These are phyloP conservation scores for Thraustotheca clavata DNA, from an alignment of 352 stramenopile species.

Conservation along the genomic window DNA sequence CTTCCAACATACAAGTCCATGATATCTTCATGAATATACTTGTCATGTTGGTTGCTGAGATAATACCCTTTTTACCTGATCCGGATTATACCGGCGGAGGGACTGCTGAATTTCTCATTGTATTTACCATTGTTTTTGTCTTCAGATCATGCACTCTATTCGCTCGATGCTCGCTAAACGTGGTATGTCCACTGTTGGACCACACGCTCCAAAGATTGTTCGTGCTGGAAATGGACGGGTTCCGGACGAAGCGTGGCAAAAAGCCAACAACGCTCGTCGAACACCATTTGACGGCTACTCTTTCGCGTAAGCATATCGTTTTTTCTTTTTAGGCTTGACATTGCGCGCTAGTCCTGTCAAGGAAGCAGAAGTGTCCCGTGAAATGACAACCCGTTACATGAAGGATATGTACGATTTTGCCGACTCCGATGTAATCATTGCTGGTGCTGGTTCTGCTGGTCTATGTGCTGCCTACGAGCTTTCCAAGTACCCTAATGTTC, in stretches of 20 bases:
- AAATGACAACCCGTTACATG: conserved; percentile 66
- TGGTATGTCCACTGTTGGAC: conserved; percentile 40
- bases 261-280: conserved; percentile 33
- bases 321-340: not conserved
- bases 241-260: conserved; percentile 40
- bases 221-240: conserved; percentile 34
- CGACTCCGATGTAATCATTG: conserved; percentile 58
- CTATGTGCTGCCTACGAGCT: conserved; percentile 52
- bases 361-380: conserved; percentile 51
- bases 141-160: conserved; percentile 28
- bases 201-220: conserved; percentile 31
- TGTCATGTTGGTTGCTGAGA: conserved; percentile 46
- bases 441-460: conserved; percentile 44
- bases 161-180: conserved; percentile 31
- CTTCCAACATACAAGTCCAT: conserved; percentile 26
- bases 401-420: conserved; percentile 70
- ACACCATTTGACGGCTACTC: conserved; percentile 49
- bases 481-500: conserved; percentile 48
- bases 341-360: conserved; percentile 37
- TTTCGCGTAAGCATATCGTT: conserved; percentile 39
- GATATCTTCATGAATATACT: conserved; percentile 29
- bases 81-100: conserved; percentile 52
- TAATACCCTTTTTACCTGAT: conserved; percentile 63
- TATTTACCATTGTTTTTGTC: conserved; percentile 7
- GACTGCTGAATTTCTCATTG: conserved; percentile 37